A percentile compares a stretch with the other conserved stretches of the same genome.
Evolutionary conservation across 2,329 filamentous ascomycete genomes (phyloP).

Genomic region (Xylariaceae sp.): DNA sequence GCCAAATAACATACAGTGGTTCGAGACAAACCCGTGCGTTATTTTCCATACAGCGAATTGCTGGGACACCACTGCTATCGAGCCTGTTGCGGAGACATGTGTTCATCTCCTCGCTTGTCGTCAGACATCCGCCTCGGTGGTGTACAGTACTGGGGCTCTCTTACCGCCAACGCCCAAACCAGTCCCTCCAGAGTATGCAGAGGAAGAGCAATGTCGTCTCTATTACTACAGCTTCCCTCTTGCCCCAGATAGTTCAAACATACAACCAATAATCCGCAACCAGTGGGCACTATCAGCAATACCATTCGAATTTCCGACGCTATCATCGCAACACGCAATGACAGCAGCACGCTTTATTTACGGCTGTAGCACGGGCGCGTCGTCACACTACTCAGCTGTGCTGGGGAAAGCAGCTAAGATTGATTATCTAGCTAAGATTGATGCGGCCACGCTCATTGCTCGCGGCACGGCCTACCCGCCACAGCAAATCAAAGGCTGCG

Average conservation of each 20-base stretch:
- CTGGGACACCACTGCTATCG: slow-evolving; percentile 60
- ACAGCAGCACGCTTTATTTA: slow-evolving; percentile 65
- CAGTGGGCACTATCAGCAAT: slow-evolving; percentile 70
- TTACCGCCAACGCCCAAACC: slow-evolving; percentile 54
- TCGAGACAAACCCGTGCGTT: slow-evolving; percentile 69
- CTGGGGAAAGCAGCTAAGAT: slow-evolving; percentile 71
- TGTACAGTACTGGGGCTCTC: slow-evolving; percentile 70
- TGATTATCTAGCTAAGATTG: slow-evolving; percentile 67
- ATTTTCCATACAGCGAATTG: slow-evolving; percentile 76
- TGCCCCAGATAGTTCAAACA: slow-evolving; percentile 22
- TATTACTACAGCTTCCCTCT: slow-evolving; percentile 72
- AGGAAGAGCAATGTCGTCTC: slow-evolving; percentile 70
- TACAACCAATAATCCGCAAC: slow-evolving; percentile 53
- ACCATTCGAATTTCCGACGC: slow-evolving; percentile 71
- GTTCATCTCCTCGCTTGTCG: slow-evolving; percentile 72
- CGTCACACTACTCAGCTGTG: slow-evolving; percentile 61
- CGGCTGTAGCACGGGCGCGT: slow-evolving; percentile 66
- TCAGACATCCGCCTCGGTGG: slow-evolving; percentile 67
- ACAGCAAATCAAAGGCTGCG: slow-evolving; percentile 61
- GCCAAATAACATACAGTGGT: slow-evolving; percentile 67
- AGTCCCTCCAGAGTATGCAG: slow-evolving; percentile 47
- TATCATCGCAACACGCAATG: slow-evolving; percentile 63
- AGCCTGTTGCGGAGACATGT: slow-evolving; percentile 40
- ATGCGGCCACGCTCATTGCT: slow-evolving; percentile 58
- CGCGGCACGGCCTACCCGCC: slow-evolving; percentile 55